These are phyloP conservation scores for Penicillium arizonense DNA, from an alignment of 495 filamentous ascomycete genomes.

Conservation along the genomic window DNA sequence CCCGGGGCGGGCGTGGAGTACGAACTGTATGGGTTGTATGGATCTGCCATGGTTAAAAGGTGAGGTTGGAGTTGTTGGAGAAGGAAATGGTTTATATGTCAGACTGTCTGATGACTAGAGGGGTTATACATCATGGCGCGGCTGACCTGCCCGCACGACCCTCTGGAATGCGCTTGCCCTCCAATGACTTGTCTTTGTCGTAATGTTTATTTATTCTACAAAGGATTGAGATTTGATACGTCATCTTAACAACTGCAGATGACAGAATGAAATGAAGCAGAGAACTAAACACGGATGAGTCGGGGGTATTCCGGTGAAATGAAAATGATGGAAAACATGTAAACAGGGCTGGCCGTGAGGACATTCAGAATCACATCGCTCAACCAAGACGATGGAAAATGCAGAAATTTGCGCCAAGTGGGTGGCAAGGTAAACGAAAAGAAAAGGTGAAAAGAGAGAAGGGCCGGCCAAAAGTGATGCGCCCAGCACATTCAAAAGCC, in stretches of 20 bases:
- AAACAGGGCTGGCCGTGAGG: constrained; percentile 17
- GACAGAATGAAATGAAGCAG: constrained; percentile 2
- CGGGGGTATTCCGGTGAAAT: constrained; percentile 27
- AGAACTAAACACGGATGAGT: constrained; percentile 17
- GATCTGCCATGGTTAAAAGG: constrained; percentile 42
- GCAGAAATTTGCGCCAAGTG: constrained; percentile 6
- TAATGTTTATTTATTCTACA: background rate
- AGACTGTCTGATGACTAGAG: constrained; percentile 10
- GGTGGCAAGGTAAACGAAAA: constrained; percentile 5
- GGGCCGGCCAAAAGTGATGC: constrained; percentile 17
- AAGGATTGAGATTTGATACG: constrained; percentile 12
- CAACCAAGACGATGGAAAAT: constrained; percentile 6
- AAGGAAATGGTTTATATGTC: background rate
- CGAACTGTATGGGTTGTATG: constrained; percentile 44
- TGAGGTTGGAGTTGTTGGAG: background rate
- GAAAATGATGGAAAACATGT: constrained; percentile 9
- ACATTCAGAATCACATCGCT: constrained; percentile 9
- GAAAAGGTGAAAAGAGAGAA: constrained; percentile 3
- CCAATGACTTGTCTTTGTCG: constrained; percentile 13
- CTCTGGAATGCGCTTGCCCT: constrained; percentile 15
- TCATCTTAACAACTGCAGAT: constrained; percentile 15
- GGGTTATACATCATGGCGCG: constrained; percentile 21
- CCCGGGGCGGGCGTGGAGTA: constrained; percentile 25
- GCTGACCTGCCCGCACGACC: constrained; percentile 31
- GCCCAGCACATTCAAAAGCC: constrained; percentile 22